Conservation (phyloP, 805 yeast species). For the Zygotorulaspora danielsina region DNA sequence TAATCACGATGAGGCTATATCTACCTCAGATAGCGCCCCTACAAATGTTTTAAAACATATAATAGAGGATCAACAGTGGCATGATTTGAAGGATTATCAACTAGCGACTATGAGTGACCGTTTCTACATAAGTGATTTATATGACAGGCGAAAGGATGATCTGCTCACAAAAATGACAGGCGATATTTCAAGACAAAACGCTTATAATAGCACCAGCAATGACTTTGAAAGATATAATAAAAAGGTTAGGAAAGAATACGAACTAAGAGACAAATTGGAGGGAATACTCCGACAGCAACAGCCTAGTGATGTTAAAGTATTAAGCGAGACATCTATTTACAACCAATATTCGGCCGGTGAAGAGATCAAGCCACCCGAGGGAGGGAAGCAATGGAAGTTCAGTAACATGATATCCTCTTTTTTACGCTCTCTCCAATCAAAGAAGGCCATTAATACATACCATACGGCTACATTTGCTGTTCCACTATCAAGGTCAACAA, state of each 20-base stretch:
- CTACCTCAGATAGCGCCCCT: conserved; percentile 10
- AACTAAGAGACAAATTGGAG: conserved; percentile 30
- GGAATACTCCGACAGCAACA: conserved; percentile 15
- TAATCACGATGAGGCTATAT: conserved; percentile 3
- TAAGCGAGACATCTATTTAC: conserved; percentile 16
- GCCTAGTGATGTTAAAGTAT: conserved; percentile 19
- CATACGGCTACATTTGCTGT: background rate
- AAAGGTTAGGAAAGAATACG: conserved; percentile 35
- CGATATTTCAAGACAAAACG: conserved; percentile 1
- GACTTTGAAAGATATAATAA: conserved; percentile 37
- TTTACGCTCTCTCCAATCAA: background rate
- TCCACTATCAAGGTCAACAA: conserved; percentile 8
- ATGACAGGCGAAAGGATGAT: conserved; percentile 11
- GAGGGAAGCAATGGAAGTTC: conserved; percentile 3
- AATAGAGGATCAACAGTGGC: conserved; percentile 19
- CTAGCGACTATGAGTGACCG: conserved; percentile 20
- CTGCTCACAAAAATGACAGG: conserved; percentile 8
- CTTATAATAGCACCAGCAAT: conserved; percentile 7
- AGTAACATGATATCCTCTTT: conserved; percentile 3
- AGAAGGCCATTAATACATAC: background rate
- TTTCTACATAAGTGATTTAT: conserved; percentile 24
- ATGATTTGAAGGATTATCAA: conserved; percentile 17
- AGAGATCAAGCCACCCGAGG: conserved; percentile 5
- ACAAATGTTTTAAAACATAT: conserved; percentile 16
- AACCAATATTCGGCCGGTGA: conserved; percentile 19